phyloP scores from a whole-genome alignment of 768 basidiomycete species.

The Ramaria sp. region DNA sequence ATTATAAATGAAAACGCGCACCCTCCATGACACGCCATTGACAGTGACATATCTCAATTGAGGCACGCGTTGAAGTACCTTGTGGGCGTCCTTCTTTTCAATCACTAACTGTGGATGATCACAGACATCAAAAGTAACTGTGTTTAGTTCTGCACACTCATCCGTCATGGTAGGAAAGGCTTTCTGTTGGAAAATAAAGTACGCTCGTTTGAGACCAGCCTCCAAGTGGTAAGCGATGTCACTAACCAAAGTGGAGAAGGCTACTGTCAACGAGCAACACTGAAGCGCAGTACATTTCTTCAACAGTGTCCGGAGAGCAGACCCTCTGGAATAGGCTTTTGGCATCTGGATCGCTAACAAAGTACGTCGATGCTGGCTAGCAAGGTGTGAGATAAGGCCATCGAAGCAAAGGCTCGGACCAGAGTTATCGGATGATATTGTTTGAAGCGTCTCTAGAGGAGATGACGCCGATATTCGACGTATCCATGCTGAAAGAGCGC shows the following conservation, averaged over 20 bases:
- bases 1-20: neutral
- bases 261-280: neutral
- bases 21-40: neutral
- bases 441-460: constrained; percentile 22
- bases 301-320: neutral
- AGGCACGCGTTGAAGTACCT: neutral
- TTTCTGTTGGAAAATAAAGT: neutral
- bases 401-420: constrained; percentile 21
- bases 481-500: constrained; percentile 31
- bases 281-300: neutral
- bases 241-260: neutral
- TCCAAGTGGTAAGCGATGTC: neutral
- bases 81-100: neutral
- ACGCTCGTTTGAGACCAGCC: neutral
- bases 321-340: neutral
- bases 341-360: neutral
- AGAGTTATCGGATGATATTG: constrained; percentile 4
- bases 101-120: neutral
- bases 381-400: constrained; percentile 30
- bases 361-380: constrained; percentile 19
- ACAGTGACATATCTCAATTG: neutral
- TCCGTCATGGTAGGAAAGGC: neutral
- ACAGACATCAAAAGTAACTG: neutral
- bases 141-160: neutral
- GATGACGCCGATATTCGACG: constrained; percentile 25